Percentiles rank a stretch among this genome's conserved stretches.
Evolutionary conservation across 2,329 filamentous ascomycete genomes (phyloP).

Genomic region (Talaromyces islandicus): DNA sequence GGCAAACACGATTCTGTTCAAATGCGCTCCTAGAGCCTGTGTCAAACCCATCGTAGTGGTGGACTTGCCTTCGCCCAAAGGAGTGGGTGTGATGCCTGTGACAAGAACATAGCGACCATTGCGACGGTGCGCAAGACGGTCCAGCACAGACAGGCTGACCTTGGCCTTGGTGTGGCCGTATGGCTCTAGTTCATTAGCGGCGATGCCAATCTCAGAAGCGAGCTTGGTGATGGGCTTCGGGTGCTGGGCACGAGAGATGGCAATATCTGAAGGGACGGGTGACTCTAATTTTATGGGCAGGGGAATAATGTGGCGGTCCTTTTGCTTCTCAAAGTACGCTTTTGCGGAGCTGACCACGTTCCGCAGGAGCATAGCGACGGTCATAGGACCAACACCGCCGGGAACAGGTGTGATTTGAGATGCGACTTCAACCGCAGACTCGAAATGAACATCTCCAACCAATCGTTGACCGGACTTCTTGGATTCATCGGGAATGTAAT

Average conservation of each 20-base stretch:
- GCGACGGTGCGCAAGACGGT: conserved; percentile 77
- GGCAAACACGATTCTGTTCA: conserved; percentile 84
- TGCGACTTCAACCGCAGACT: conserved; percentile 74
- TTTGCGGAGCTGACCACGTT: conserved; percentile 88
- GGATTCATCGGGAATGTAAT: conserved; percentile 81
- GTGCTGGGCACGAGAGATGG: conserved; percentile 77
- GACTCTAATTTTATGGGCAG: conserved; percentile 72
- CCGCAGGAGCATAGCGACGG: conserved; percentile 93
- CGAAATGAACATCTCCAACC: conserved; percentile 92
- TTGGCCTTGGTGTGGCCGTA: conserved; percentile 96
- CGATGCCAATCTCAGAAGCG: conserved; percentile 81
- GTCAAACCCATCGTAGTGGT: conserved; percentile 95
- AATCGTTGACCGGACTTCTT: conserved; percentile 90
- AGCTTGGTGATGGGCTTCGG: conserved; percentile 88
- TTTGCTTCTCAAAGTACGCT: conserved; percentile 75
- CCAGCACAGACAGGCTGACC: conserved; percentile 74
- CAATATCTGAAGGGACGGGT: conserved; percentile 94
- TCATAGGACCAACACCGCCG: conserved; percentile 97
- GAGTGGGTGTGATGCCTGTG: conserved; percentile 93
- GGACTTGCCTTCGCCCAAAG: conserved; percentile 94
- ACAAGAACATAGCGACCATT: conserved; percentile 91
- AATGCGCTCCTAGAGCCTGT: conserved; percentile 83
- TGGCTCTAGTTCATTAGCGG: conserved; percentile 82
- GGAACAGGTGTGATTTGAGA: conserved; percentile 94
- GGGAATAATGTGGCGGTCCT: conserved; percentile 70